These are phyloP conservation scores for Medicago arabica DNA, from an alignment of 306 rosid genomes.

Conservation along the genomic window DNA sequence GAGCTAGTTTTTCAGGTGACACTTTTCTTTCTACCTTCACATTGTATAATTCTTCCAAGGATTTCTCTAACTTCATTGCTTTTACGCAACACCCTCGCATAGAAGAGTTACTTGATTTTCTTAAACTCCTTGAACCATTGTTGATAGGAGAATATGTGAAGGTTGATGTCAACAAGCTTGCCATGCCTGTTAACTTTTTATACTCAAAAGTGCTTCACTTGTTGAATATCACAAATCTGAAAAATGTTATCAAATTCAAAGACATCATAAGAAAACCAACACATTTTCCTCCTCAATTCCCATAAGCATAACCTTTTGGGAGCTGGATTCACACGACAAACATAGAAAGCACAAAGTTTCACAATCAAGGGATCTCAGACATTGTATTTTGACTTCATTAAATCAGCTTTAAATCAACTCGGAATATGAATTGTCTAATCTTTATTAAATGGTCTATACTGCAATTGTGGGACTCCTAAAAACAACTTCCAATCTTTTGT, in stretches of 20 bases:
- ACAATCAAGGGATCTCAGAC: neutral
- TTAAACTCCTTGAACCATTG: neutral
- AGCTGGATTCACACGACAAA: neutral
- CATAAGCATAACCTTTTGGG: neutral
- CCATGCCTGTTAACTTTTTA: neutral
- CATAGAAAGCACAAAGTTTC: neutral
- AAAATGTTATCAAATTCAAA: slow-evolving; percentile 19
- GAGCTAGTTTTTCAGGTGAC: slow-evolving; percentile 56
- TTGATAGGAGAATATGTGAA: neutral
- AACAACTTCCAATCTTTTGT: neutral
- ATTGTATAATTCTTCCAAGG: slow-evolving; percentile 82
- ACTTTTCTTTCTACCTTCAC: slow-evolving; percentile 76
- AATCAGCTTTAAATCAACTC: neutral
- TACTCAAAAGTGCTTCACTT: slow-evolving; percentile 24
- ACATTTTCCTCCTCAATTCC: neutral
- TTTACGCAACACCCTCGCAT: slow-evolving; percentile 47
- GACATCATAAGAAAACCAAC: neutral
- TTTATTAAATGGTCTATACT: neutral
- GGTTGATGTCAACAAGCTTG: slow-evolving; percentile 9
- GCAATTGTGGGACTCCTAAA: neutral
- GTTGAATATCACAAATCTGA: slow-evolving; percentile 27
- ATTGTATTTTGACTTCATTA: neutral
- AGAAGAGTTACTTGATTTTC: slow-evolving; percentile 3
- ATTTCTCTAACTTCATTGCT: slow-evolving; percentile 71
- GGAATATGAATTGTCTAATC: neutral